A percentile compares a stretch with the other conserved stretches of the same genome.
phyloP scores from a whole-genome alignment of 1,284 basidiomycete genomes.

The Singerocomus inundabilis region DNA sequence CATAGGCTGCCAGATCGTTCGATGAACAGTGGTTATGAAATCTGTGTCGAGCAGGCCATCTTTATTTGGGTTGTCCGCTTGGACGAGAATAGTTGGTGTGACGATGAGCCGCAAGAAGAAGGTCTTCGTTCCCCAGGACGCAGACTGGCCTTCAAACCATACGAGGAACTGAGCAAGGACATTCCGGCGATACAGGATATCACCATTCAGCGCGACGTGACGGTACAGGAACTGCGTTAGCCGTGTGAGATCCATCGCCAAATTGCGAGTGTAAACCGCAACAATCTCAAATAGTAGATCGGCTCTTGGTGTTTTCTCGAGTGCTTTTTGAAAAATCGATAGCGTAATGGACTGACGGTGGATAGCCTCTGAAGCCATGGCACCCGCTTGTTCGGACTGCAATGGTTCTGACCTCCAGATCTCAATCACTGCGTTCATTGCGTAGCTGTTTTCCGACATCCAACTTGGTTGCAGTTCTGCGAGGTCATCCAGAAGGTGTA shows the following conservation, averaged over 20 bases:
- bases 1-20: conserved; percentile 80
- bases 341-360: conserved; percentile 72
- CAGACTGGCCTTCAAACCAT: conserved; percentile 72
- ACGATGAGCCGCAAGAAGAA: conserved; percentile 85
- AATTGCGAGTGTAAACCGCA: conserved; percentile 77
- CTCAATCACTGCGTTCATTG: conserved; percentile 67
- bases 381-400: conserved; percentile 46
- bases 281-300: conserved; percentile 90
- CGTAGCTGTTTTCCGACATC: conserved; percentile 66
- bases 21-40: conserved; percentile 69
- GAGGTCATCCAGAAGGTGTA: conserved; percentile 80
- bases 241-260: conserved; percentile 80
- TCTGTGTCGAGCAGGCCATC: conserved; percentile 68
- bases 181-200: conserved; percentile 73
- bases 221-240: conserved; percentile 89
- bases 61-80: conserved; percentile 58
- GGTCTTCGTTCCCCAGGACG: conserved; percentile 80
- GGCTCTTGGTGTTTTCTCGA: conserved; percentile 70
- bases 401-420: conserved; percentile 67
- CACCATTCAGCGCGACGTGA: conserved; percentile 72
- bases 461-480: conserved; percentile 66
- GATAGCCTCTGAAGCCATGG: conserved; percentile 50
- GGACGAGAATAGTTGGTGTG: conserved; percentile 85
- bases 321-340: conserved; percentile 73
- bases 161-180: conserved; percentile 84